Percentiles rank a stretch among this genome's conserved stretches.
Conservation (phyloP, 2,329 filamentous ascomycete genomes). For the Phoma sp. region DNA sequence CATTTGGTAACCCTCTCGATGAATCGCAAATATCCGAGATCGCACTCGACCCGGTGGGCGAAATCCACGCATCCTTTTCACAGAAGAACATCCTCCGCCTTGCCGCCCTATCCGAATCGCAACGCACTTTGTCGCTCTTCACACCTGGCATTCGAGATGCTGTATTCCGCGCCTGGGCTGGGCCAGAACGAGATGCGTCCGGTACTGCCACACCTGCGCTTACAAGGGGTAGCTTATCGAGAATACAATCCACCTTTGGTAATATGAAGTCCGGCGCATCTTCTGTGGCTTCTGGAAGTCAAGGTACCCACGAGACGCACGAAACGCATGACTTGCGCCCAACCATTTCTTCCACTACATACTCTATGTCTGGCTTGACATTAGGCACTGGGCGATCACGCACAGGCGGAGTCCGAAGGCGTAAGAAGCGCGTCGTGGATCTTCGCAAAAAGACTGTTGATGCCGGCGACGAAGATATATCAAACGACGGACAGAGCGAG, state of each 20-base stretch:
- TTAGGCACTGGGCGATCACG: conserved; percentile 67
- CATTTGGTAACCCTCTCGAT: conserved; percentile 77
- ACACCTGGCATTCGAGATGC: conserved; percentile 89
- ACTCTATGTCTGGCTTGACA: conserved; percentile 66
- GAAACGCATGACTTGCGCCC: conserved; percentile 65
- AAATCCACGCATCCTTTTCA: conserved; percentile 89
- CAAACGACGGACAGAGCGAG: conserved; percentile 58
- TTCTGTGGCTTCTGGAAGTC: conserved; percentile 51
- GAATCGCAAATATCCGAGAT: conserved; percentile 76
- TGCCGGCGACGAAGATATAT: conserved; percentile 55
- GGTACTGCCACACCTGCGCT: conserved; percentile 50
- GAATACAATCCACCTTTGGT: conserved; percentile 53
- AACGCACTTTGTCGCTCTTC: conserved; percentile 88
- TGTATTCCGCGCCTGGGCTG: conserved; percentile 91
- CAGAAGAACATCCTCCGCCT: conserved; percentile 90
- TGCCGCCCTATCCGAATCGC: conserved; percentile 82
- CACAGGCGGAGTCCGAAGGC: conserved; percentile 70
- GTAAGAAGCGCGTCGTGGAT: conserved; percentile 84
- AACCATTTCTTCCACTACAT: conserved; percentile 62
- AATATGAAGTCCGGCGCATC: conserved; percentile 55
- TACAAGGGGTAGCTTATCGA: conserved; percentile 52
- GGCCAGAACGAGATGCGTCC: conserved; percentile 72
- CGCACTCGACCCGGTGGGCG: conserved; percentile 77
- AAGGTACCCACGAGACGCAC: conserved; percentile 44
- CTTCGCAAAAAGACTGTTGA: conserved; percentile 68